Evolutionary conservation across 352 stramenopile genomes (phyloP), one percentile per base, ranked within the genome.

Genomic region (Pythium biforme): DNA sequence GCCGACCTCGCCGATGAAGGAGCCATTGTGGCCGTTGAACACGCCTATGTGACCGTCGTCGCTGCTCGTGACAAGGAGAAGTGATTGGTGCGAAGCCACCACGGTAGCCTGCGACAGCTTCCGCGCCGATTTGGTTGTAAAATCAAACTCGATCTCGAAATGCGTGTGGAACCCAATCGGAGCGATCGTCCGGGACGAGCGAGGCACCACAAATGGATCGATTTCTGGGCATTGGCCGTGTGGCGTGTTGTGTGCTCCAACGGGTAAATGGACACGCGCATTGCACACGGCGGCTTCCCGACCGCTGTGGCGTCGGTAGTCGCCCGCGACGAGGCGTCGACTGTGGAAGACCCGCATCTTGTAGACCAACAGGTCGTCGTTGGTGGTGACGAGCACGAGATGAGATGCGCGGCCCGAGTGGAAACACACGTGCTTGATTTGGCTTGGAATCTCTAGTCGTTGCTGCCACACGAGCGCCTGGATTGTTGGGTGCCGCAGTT

Each of bases 291-390:
- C 12, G 14, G 9, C n/a, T 19, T 72, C 65, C 22, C 9, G 50
- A 3, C 48, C 59, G 48, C 20, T 48, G 14, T 46, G 31, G 20
- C 65, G 65, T 3, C 65, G 46, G 22, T 68, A 65, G 27, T 72
- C 60, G 15, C 66, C 66, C 20, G 55, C 53, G 15, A 66, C 46
- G 8, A 66, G 39, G 9, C 66, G 66, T 34, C 66, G 40, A 11
- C 59, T 56, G 31, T 69, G 60, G 37, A 68, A 69, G 0, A 73
- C 53, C 4, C 66, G 66, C 23, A 69, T 37, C 20, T 65, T 63
- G 52, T 73, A 73, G 19, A 55, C 20, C 5, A 66, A 4, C 0
- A 73, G 23, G 3, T 55, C 41, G 6, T 49, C 52, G 19, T 37
- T 34, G 6, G 5, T 5, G 4, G 60, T 73, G 20, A 60, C 22